Evolutionary conservation across 345 rosid genomes (phyloP).

Genomic region (Clausena lansium): DNA sequence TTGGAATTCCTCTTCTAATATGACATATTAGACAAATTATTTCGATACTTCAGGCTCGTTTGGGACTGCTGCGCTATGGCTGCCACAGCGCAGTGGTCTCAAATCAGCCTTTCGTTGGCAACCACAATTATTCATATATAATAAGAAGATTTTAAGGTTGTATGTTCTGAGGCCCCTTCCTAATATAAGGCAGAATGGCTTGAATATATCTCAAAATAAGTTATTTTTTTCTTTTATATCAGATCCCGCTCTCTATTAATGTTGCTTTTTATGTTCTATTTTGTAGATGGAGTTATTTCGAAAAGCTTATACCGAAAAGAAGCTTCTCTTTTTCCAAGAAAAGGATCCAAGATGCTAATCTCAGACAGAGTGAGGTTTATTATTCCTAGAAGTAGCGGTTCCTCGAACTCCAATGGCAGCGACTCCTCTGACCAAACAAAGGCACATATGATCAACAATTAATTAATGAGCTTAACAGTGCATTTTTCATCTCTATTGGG

Average conservation of each 20-base stretch:
- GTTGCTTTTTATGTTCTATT: slow-evolving; percentile 5
- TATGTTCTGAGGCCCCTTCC: not conserved
- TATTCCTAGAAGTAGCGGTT: slow-evolving; percentile 35
- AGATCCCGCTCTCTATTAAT: slow-evolving; percentile 6
- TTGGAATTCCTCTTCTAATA: too few species aligned
- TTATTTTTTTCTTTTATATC: not conserved
- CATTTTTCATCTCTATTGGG: not conserved
- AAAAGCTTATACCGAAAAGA: slow-evolving; percentile 16
- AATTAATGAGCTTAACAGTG: not conserved
- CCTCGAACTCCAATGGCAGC: slow-evolving; percentile 39
- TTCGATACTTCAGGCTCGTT: not conserved
- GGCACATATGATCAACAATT: slow-evolving; percentile 32
- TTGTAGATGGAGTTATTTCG: slow-evolving; percentile 30
- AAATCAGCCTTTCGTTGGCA: not conserved
- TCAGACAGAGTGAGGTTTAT: slow-evolving; percentile 26
- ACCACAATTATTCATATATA: not conserved
- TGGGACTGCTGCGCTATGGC: too few species aligned
- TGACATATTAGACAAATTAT: not conserved
- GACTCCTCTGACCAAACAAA: slow-evolving; percentile 36
- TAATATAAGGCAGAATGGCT: not conserved
- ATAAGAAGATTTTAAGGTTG: not conserved
- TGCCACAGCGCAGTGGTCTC: too few species aligned
- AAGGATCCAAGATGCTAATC: slow-evolving; percentile 13
- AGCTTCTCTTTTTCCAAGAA: slow-evolving; percentile 15
- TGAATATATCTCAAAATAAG: not conserved